A percentile compares a stretch with the other conserved stretches of the same genome.
Conservation (phyloP, 495 filamentous ascomycete species). For the Aspergillus funiculosus region DNA sequence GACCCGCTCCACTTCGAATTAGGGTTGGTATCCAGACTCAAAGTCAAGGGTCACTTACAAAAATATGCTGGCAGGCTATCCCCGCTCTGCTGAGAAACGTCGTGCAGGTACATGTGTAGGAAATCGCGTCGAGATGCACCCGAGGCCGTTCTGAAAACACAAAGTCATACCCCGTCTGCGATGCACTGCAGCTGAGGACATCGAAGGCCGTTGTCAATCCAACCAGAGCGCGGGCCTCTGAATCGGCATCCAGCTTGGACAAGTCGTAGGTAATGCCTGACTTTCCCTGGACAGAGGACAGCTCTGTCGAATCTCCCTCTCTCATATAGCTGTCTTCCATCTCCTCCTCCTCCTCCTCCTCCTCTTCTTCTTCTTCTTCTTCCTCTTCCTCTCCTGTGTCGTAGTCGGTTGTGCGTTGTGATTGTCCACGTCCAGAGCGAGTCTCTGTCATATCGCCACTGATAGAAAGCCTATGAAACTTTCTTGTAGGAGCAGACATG, state of each 20-base stretch:
- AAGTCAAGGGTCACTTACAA: conserved; percentile 29
- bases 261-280: conserved; percentile 43
- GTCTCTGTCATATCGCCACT: neutral
- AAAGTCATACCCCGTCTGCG: conserved; percentile 32
- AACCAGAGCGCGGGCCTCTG: conserved; percentile 32
- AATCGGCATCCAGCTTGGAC: conserved; percentile 29
- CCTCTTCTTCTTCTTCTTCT: too few relatives aligned
- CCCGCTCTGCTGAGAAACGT: conserved; percentile 27
- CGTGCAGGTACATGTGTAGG: conserved; percentile 36
- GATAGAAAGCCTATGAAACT: neutral
- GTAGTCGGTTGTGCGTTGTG: neutral
- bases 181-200: conserved; percentile 32
- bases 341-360: conserved; percentile 22
- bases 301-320: conserved; percentile 19
- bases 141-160: conserved; percentile 31
- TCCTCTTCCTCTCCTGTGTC: too few relatives aligned
- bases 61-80: conserved; percentile 43
- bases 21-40: neutral
- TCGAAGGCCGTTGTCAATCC: conserved; percentile 33
- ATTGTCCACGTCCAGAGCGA: conserved; percentile 9
- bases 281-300: conserved; percentile 25
- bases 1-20: too few relatives aligned
- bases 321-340: conserved; percentile 10
- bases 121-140: conserved; percentile 27
- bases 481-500: too few relatives aligned